phyloP scores from a whole-genome alignment of 78 protist genomes.

The Cavenderia fasciculata region DNA sequence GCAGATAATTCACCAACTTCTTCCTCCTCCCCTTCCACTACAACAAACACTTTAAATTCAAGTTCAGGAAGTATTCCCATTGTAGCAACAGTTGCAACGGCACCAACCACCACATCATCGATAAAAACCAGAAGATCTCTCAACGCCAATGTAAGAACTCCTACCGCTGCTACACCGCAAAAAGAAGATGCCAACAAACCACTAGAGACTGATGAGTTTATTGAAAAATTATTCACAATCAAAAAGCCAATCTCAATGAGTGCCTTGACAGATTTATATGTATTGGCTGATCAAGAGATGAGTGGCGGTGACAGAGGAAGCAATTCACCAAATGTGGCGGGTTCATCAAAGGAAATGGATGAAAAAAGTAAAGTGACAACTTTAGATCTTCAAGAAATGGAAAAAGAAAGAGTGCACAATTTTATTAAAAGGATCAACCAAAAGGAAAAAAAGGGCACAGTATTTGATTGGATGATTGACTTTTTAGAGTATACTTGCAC shows the following conservation, averaged over 20 bases:
- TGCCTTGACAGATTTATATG: background rate
- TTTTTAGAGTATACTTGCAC: background rate
- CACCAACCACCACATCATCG: background rate
- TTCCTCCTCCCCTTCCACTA: background rate
- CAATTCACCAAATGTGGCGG: background rate
- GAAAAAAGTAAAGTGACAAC: background rate
- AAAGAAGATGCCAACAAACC: background rate
- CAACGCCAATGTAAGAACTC: conserved; percentile 38
- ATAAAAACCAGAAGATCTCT: background rate
- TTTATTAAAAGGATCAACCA: background rate
- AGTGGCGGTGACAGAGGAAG: background rate
- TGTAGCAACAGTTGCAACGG: background rate
- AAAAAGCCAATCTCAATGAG: conserved; percentile 22
- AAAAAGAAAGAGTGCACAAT: background rate
- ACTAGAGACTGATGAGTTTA: conserved; percentile 18
- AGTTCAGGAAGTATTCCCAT: conserved; percentile 1
- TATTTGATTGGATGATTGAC: conserved; percentile 30
- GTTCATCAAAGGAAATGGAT: background rate
- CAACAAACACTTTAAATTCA: background rate
- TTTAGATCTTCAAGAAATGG: background rate
- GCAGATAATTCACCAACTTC: background rate
- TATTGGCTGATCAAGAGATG: background rate
- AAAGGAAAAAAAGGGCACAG: background rate
- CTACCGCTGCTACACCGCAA: conserved; percentile 7
- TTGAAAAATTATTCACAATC: conserved; percentile 1